phyloP scores from a whole-genome alignment of 2,329 filamentous ascomycete genomes.

The Phialophora tarda region DNA sequence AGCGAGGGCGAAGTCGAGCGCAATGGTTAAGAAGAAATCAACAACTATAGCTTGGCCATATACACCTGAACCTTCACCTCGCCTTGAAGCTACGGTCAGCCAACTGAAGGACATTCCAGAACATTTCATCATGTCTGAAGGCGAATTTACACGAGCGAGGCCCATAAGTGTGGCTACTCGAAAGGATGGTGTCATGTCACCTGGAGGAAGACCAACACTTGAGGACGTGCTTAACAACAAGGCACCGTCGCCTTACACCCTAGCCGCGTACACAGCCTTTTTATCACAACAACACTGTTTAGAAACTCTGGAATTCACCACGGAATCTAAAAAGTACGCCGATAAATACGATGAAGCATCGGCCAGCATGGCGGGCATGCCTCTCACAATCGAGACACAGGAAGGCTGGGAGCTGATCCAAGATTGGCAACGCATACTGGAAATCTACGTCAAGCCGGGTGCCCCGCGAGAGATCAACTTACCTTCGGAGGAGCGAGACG shows the following conservation, averaged over 20 bases:
- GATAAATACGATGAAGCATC: conserved; percentile 67
- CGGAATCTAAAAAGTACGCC: conserved; percentile 87
- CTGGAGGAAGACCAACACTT: conserved; percentile 70
- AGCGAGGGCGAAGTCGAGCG: conserved; percentile 34
- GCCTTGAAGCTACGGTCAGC: conserved; percentile 49
- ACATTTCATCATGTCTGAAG: conserved; percentile 49
- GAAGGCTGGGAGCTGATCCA: conserved; percentile 73
- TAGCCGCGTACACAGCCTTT: conserved; percentile 94
- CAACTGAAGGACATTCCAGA: conserved; percentile 53
- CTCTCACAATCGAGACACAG: conserved; percentile 58
- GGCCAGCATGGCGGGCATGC: conserved; percentile 53
- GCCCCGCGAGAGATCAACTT: conserved; percentile 89
- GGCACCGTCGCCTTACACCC: conserved; percentile 84
- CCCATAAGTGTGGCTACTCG: conserved; percentile 52
- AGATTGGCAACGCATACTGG: conserved; percentile 85
- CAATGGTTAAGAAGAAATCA: conserved; percentile 41
- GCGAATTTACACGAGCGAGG: conserved; percentile 47
- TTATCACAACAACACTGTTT: conserved; percentile 96
- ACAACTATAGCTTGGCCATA: conserved; percentile 42
- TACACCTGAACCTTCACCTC: conserved; percentile 53
- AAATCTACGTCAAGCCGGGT: conserved; percentile 86
- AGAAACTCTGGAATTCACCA: conserved; percentile 94
- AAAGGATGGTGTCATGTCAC: conserved; percentile 50
- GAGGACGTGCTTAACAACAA: conserved; percentile 86
- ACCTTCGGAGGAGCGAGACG: conserved; percentile 81